These are phyloP conservation scores for Colletotrichum tropicicola DNA, from an alignment of 2,329 filamentous ascomycete genomes.

Conservation along the genomic window DNA sequence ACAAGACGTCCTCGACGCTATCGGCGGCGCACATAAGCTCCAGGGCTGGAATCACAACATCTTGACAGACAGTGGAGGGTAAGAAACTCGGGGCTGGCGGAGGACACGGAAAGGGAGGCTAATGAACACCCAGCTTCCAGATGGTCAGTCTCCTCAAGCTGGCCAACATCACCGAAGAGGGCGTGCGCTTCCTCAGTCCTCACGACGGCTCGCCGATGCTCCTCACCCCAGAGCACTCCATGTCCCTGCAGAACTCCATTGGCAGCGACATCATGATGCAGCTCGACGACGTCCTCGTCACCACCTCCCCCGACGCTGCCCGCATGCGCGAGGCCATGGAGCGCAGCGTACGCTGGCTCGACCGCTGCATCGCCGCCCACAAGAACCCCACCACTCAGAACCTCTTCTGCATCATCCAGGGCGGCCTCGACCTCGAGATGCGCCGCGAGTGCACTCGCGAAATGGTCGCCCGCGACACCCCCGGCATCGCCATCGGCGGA, in stretches of 20 bases:
- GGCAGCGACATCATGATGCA: constrained; percentile 99
- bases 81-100: constrained; percentile 36
- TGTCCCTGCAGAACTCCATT: constrained; percentile 94
- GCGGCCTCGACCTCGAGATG: constrained; percentile 89
- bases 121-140: constrained; percentile 76
- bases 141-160: constrained; percentile 97
- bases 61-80: constrained; percentile 82
- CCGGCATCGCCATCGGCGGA: constrained; percentile 95
- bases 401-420: constrained; percentile 98
- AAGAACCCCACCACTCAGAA: constrained; percentile 85
- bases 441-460: constrained; percentile 82
- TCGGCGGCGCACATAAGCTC: constrained; percentile 93
- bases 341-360: constrained; percentile 93
- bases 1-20: constrained; percentile 83
- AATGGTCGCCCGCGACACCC: constrained; percentile 92
- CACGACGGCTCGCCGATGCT: constrained; percentile 97
- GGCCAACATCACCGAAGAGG: constrained; percentile 93
- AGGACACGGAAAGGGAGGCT: background rate
- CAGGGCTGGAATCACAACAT: constrained; percentile 97
- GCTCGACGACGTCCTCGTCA: constrained; percentile 96
- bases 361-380: constrained; percentile 92
- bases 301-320: constrained; percentile 87
- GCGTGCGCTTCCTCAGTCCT: constrained; percentile 93
- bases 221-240: constrained; percentile 96
- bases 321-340: constrained; percentile 97